phyloP scores from a whole-genome alignment of 495 filamentous ascomycete species.

The Daldinia decipiens region DNA sequence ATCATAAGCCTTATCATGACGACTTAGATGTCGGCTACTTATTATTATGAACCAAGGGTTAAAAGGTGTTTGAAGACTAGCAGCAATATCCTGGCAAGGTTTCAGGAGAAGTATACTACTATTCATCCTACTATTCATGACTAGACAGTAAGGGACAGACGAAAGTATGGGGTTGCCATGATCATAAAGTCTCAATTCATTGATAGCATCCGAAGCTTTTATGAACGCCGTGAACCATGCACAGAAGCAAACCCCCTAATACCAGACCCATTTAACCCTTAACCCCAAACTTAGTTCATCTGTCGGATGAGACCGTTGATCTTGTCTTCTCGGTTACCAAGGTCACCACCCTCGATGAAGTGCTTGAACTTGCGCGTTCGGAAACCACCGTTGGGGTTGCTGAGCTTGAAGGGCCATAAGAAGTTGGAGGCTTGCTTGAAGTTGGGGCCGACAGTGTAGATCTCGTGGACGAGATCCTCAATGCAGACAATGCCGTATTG shows the following conservation, averaged over 20 bases:
- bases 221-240: slow-evolving; percentile 56
- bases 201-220: slow-evolving; percentile 48
- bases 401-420: slow-evolving; percentile 99
- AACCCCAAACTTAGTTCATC: slow-evolving; percentile 83
- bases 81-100: too few relatives aligned
- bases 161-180: slow-evolving; percentile 40
- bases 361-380: slow-evolving; percentile 97
- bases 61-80: background rate
- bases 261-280: slow-evolving; percentile 48
- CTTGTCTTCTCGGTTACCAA: slow-evolving; percentile 98
- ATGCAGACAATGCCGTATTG: slow-evolving; percentile 99
- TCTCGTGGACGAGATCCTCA: slow-evolving; percentile 99
- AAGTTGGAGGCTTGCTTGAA: slow-evolving; percentile 99
- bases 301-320: slow-evolving; percentile 96
- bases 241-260: slow-evolving; percentile 49
- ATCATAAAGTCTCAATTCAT: slow-evolving; percentile 52
- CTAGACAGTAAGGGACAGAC: background rate
- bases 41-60: too few relatives aligned
- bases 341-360: slow-evolving; percentile 98
- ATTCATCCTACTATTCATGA: background rate
- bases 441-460: slow-evolving; percentile 97
- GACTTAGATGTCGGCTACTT: too few relatives aligned
- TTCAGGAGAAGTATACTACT: background rate
- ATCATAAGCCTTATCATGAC: too few relatives aligned
- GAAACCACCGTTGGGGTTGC: slow-evolving; percentile 97